phyloP scores from a whole-genome alignment of 495 filamentous ascomycete genomes.

The Xylaria scruposa region DNA sequence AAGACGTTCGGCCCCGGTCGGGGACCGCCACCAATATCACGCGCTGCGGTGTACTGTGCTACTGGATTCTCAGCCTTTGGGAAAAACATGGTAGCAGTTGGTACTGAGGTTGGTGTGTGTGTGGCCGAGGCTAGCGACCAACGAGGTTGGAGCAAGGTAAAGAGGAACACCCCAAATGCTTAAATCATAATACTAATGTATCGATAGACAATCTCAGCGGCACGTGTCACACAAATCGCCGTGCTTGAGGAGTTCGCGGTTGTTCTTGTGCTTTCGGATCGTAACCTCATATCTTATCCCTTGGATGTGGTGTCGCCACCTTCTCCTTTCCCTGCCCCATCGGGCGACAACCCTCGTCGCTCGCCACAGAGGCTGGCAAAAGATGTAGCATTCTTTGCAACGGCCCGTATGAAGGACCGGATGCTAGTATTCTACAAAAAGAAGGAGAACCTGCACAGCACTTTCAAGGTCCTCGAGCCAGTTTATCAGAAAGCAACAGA shows the following conservation, averaged over 20 bases:
- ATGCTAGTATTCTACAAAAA: slow-evolving; percentile 96
- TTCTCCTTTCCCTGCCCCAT: slow-evolving; percentile 65
- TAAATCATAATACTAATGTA: slow-evolving; percentile 24
- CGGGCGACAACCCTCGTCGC: slow-evolving; percentile 68
- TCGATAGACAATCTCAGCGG: slow-evolving; percentile 70
- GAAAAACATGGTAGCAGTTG: slow-evolving; percentile 89
- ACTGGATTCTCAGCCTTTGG: slow-evolving; percentile 84
- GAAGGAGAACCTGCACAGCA: slow-evolving; percentile 86
- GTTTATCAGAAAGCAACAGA: slow-evolving; percentile 87
- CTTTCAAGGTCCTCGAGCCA: slow-evolving; percentile 95
- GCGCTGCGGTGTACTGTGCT: slow-evolving; percentile 88
- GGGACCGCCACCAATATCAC: slow-evolving; percentile 77
- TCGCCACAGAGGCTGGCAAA: slow-evolving; percentile 92
- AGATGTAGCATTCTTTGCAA: slow-evolving; percentile 95
- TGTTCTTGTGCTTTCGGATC: slow-evolving; percentile 88
- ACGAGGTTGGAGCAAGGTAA: slow-evolving; percentile 84
- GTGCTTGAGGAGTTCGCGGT: slow-evolving; percentile 95
- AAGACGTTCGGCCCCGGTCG: slow-evolving; percentile 68
- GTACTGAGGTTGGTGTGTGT: slow-evolving; percentile 93
- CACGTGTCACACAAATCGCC: slow-evolving; percentile 87
- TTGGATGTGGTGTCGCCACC: slow-evolving; percentile 85
- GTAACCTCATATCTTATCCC: slow-evolving; percentile 90
- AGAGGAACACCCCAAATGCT: slow-evolving; percentile 34
- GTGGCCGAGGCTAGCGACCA: slow-evolving; percentile 85
- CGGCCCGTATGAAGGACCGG: slow-evolving; percentile 94